Evolutionary conservation across 106 monocot species (phyloP).

Genomic region (Phalaenopsis aphrodite): DNA sequence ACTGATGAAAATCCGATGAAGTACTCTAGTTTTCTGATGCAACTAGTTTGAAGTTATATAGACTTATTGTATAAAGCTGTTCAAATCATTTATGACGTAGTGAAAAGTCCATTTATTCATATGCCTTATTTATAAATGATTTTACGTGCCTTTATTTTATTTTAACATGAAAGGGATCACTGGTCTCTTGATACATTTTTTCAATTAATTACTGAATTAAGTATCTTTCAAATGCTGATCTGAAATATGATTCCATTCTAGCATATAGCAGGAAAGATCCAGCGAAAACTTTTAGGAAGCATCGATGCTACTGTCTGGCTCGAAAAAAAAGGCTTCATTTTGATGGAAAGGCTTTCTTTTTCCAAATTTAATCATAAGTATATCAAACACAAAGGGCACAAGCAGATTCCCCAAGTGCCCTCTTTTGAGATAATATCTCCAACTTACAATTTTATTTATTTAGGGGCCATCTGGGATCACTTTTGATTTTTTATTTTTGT

Average conservation of each 20-base stretch:
- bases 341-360: neutral
- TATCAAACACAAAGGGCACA: neutral
- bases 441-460: neutral
- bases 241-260: neutral
- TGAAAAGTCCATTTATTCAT: neutral
- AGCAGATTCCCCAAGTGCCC: neutral
- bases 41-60: neutral
- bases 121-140: neutral
- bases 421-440: neutral
- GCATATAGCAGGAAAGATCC: neutral
- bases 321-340: neutral
- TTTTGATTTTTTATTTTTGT: no score
- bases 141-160: no score
- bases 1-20: neutral
- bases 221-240: neutral
- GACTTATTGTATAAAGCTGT: neutral
- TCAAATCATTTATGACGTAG: neutral
- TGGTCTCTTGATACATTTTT: neutral
- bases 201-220: neutral
- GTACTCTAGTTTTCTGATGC: neutral
- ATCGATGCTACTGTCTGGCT: neutral
- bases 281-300: neutral
- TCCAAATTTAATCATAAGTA: neutral
- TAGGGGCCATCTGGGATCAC: no score
- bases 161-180: neutral